These are phyloP conservation scores for Mortierella sp. DNA, from an alignment of 371 early-diverging fungal genomes.

Conservation along the genomic window DNA sequence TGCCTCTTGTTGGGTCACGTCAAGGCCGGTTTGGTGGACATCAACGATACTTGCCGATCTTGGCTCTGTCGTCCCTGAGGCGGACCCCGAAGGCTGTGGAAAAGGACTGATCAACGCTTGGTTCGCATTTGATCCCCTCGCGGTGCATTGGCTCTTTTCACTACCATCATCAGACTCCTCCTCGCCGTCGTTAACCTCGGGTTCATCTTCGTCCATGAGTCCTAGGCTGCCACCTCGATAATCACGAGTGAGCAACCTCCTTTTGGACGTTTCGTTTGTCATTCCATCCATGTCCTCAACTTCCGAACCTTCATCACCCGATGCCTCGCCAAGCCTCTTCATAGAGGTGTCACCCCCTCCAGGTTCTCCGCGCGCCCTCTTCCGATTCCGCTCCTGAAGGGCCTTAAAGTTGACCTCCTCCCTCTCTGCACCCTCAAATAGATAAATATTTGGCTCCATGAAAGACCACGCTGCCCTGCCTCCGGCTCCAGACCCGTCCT, in stretches of 20 bases:
- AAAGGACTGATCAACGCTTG: constrained; percentile 9
- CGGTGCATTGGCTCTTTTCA: constrained; percentile 6
- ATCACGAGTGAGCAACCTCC: constrained; percentile 2
- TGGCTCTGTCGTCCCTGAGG: constrained; percentile 32
- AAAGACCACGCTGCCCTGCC: constrained; percentile 36
- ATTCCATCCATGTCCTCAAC: constrained; percentile 23
- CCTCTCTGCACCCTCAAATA: constrained; percentile 55
- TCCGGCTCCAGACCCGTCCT: constrained; percentile 29
- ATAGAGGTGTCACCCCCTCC: background rate
- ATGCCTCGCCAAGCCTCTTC: too few species aligned
- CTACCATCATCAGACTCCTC: constrained; percentile 12
- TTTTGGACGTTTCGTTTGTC: constrained; percentile 5
- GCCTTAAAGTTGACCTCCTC: constrained; percentile 33
- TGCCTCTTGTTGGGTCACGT: background rate
- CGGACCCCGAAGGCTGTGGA: constrained; percentile 14
- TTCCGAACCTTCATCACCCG: background rate
- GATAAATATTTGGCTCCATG: constrained; percentile 49
- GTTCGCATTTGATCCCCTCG: background rate
- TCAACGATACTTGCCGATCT: constrained; percentile 29
- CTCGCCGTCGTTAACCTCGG: too few species aligned
- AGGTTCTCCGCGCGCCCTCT: background rate
- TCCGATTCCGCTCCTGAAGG: constrained; percentile 18
- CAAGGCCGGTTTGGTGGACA: constrained; percentile 17
- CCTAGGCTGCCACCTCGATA: constrained; percentile 10
- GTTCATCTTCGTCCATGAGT: constrained; percentile 14